Evolutionary conservation across 192 early-diverging fungal species (phyloP), one percentile per base, ranked within the genome.

Genomic region (Funneliformis geosporum): DNA sequence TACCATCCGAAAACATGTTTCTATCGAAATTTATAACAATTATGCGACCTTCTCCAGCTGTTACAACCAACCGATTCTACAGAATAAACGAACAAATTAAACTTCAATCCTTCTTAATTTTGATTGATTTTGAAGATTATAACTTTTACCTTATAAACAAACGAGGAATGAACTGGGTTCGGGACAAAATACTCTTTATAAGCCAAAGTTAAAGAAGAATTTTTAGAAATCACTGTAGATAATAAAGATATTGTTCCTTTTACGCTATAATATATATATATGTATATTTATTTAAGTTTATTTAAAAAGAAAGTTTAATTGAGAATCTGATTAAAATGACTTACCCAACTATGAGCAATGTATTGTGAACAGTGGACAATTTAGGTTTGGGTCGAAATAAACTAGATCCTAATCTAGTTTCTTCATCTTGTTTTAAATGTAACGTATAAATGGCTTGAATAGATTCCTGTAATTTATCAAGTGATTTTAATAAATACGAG

Each of bases 121-220:
- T 60, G 12, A 39, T 28, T 39, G 43, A 18, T 33, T 33, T 59
- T 9, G 11, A 64, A 2, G 43, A 23, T 62, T 60, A 62, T 23
- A 28, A 11, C 0, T 46, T 5, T 5, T 23, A 78, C 76, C 65
- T 47, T 78, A 39, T 42, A 55, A 8, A 67, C 12, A 55, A 68
- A 16, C 11, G 76, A 78, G 7, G 76, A 78, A 68, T 67, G 60
- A 4, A 78, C 65, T 42, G 76, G 76, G 12, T 33, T 23, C 12
- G 76, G 27, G 67, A 78, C 76, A 67, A 68, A 50, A 33, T 68
- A 78, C 28, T 78, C 76, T 67, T 55, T 78, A 55, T 50, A 78
- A n/a, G 33, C 18, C 8, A 68, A 33, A 14, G 23, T 59, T 8
- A 23, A 23, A 8, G 43, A 27, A 1, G 46, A 60, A 44, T 75